Evolutionary conservation across 495 filamentous ascomycete species (phyloP), one percentile per base, ranked within the genome.

Genomic region (Immersiella caudata): DNA sequence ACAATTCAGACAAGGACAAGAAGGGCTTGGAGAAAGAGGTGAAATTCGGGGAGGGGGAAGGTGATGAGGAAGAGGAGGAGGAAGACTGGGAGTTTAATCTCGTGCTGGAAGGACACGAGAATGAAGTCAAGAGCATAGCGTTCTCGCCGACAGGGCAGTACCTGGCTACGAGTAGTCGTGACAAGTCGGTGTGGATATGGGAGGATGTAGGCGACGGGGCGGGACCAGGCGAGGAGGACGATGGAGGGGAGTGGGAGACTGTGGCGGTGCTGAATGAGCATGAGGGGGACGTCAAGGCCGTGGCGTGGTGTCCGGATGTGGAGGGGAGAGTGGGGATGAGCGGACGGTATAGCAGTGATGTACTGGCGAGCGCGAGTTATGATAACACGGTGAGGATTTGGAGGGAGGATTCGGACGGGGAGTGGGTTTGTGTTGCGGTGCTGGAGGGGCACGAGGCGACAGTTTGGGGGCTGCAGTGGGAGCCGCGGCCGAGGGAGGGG

Each of bases 151-250:
- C 88, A 0, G 93, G 93, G 0, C 88, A 90, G 76, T 86, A 90
- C 64, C 86, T 99, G 4, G 95, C 95, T 6, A 97, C 94, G 0
- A 98, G 93, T 74, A 89, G 87, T 24, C 84, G 95, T 12, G 95
- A 99, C 77, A 97, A 97, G 80, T 90, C 87, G 24, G 91, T 99
- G n/a, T 99, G 95, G 95, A 90, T 99, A 59, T 99, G 95, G 95
- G 95, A 99, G 77, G 94, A 97, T 74, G 84, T 98, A 3, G 84
- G 83, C 21, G 74, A 73, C 5, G 88, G 88, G 40, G 52, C 33
- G 9, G 65, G 51, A 0, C 40, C 40, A 3, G 62, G 36, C 1
- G 70, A 54, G 0, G 63, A 40, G 0, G 74, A 71, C 16, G 91
- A 87, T 7, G 93, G 94, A 27, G 94, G 97, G 73, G 94, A 97